Conservation (phyloP, 2,329 filamentous ascomycete genomes). For the Ascochyta clinopodiicola region DNA sequence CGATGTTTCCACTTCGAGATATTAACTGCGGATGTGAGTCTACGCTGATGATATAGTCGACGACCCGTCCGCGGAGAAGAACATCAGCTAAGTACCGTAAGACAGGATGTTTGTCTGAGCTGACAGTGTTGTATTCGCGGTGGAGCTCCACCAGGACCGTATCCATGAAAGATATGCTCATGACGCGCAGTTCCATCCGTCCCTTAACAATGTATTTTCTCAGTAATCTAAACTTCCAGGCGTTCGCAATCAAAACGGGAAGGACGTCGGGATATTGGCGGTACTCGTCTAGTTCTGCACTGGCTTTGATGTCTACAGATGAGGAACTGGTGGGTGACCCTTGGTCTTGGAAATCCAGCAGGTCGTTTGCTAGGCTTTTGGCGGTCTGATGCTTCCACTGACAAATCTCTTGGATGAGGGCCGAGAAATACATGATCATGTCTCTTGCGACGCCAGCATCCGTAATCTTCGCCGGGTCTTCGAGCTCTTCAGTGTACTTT, state of each 20-base stretch:
- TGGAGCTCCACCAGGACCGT: conserved; percentile 70
- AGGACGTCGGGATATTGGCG: conserved; percentile 44
- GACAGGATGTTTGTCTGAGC: conserved; percentile 56
- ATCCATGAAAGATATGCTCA: conserved; percentile 78
- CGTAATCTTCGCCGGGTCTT: conserved; percentile 34
- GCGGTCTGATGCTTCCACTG: conserved; percentile 35
- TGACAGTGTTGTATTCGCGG: conserved; percentile 55
- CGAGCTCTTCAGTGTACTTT: conserved; percentile 37
- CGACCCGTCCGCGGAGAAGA: conserved; percentile 72
- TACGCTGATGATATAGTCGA: conserved; percentile 87
- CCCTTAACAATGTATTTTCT: conserved; percentile 79
- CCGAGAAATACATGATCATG: conserved; percentile 29
- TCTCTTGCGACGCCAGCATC: conserved; percentile 38
- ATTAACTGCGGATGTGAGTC: conserved; percentile 94
- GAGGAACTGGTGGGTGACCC: conserved; percentile 31
- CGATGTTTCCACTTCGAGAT: conserved; percentile 77
- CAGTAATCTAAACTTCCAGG: conserved; percentile 74
- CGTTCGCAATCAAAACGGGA: conserved; percentile 61
- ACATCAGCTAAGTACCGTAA: conserved; percentile 73
- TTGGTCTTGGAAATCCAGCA: conserved; percentile 32
- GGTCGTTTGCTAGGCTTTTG: conserved; percentile 30
- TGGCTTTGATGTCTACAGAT: conserved; percentile 8
- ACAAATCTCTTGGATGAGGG: conserved; percentile 34
- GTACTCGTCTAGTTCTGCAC: conserved; percentile 20
- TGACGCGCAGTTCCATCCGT: conserved; percentile 88